Evolutionary conservation across 371 early-diverging fungal species (phyloP), one percentile per base, ranked within the genome.

Genomic region (Rhizopus sp.): DNA sequence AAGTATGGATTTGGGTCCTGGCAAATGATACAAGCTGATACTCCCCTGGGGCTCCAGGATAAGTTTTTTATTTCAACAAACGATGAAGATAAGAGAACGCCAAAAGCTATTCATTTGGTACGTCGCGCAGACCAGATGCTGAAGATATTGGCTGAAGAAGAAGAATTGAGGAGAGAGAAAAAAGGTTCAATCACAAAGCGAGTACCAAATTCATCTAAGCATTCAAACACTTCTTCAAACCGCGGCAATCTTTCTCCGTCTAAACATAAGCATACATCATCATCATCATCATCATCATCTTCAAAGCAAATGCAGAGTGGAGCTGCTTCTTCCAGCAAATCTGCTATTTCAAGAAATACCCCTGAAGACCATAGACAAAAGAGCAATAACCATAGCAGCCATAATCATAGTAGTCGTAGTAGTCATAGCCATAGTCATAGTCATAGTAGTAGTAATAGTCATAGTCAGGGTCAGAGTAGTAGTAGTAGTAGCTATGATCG

Each of bases 1-100:
- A 78, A 82, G 41, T 90, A 98, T 68, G 99, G 99, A 7, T 96
- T 95, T 73, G 97, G 98, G 8, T 89, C 87, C 59, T 97, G 97
- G 98, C 72, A 80, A 50, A 70, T 80, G 53, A 96, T 99, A 15
- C 89, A 90, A 48, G 84, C 85, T 3, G 98, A 99, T 60, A 33
- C 72, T 0, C 69, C 78, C 0, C 71, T 99, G 7, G 90, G 88
- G 0, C 80, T 99, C 41, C 64, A 78, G 3, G 82, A 82, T 54
- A 96, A 96, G 70, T 91, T 97, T 63, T 93, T 92, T 72, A 68
- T 97, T 40, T 70, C 73, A 8, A 55, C 68, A 6, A 73, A 63
- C 15, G 79, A 75, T n/a, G 69, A 69, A 5, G 73, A 63, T 39
- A 76, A 75, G 58, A 78, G 74, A 35, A 85, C 92, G 12, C 95